A percentile compares a stretch with the other conserved stretches of the same genome.
Conservation (phyloP, 192 early-diverging fungal species). For the Thamnidium elegans region DNA sequence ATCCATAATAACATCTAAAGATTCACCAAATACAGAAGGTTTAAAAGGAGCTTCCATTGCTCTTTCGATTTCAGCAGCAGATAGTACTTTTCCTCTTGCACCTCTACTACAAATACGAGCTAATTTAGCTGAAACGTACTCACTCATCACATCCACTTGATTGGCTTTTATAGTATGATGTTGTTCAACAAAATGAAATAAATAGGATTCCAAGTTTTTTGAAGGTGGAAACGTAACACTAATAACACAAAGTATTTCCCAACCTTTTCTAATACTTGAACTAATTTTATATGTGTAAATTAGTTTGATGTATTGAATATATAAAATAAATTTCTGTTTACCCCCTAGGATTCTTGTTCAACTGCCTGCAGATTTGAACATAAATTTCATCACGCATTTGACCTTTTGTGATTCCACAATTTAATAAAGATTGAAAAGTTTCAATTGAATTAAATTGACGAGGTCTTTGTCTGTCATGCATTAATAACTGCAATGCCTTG, state of each 20-base stretch:
- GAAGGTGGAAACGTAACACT: conserved; percentile 89
- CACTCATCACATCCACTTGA: conserved; percentile 48
- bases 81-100: conserved; percentile 78
- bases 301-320: too few relatives aligned
- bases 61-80: conserved; percentile 67
- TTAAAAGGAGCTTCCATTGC: conserved; percentile 76
- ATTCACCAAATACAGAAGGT: conserved; percentile 87
- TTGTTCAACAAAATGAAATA: conserved; percentile 73
- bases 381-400: conserved; percentile 91
- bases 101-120: conserved; percentile 70
- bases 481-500: conserved; percentile 76
- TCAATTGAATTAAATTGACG: conserved; percentile 37
- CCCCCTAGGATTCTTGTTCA: conserved; percentile 73
- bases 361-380: conserved; percentile 90
- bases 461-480: conserved; percentile 62
- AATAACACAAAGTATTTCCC: conserved; percentile 81
- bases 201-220: conserved; percentile 80
- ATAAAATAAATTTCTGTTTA: conserved; percentile 22
- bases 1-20: conserved; percentile 81
- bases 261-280: conserved; percentile 75
- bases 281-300: too few relatives aligned
- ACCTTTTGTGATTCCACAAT: conserved; percentile 69
- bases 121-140: conserved; percentile 52
- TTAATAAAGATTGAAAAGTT: conserved; percentile 75
- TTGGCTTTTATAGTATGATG: conserved; percentile 50